A percentile compares a stretch with the other conserved stretches of the same genome.
phyloP scores from a whole-genome alignment of 1,284 basidiomycete genomes.

The Melampsora americana region DNA sequence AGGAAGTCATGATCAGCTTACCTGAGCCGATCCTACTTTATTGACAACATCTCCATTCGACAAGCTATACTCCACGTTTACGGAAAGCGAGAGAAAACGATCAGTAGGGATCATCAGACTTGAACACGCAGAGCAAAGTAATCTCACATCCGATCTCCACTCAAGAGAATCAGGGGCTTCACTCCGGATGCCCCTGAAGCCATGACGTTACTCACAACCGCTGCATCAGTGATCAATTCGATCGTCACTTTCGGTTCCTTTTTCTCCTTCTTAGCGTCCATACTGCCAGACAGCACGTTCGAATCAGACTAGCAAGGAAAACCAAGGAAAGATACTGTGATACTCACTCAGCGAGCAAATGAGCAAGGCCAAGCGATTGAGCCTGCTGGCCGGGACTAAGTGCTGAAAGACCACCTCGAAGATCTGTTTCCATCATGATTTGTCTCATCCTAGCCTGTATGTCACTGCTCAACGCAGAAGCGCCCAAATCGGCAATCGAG shows the following conservation, averaged over 20 bases:
- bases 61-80: neutral
- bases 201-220: conserved; percentile 31
- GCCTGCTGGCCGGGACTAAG: neutral
- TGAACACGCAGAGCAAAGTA: neutral
- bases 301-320: neutral
- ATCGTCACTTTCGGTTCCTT: conserved; percentile 41
- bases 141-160: conserved; percentile 31
- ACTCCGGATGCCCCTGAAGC: conserved; percentile 22
- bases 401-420: neutral
- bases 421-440: conserved; percentile 24
- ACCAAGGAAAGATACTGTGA: neutral
- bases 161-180: conserved; percentile 29
- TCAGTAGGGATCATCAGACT: neutral
- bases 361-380: conserved; percentile 10
- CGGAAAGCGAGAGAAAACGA: neutral
- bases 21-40: conserved; percentile 40
- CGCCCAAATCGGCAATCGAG: conserved; percentile 30
- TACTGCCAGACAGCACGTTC: neutral
- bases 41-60: conserved; percentile 27
- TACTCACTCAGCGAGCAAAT: conserved; percentile 37
- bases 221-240: conserved; percentile 39
- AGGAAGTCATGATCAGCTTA: neutral
- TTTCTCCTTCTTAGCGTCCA: conserved; percentile 41
- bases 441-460: conserved; percentile 23
- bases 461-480: conserved; percentile 8